A percentile compares a stretch with the other conserved stretches of the same genome.
Conservation (phyloP, 2,329 filamentous ascomycete species). For the Tolypocladium nubicola region DNA sequence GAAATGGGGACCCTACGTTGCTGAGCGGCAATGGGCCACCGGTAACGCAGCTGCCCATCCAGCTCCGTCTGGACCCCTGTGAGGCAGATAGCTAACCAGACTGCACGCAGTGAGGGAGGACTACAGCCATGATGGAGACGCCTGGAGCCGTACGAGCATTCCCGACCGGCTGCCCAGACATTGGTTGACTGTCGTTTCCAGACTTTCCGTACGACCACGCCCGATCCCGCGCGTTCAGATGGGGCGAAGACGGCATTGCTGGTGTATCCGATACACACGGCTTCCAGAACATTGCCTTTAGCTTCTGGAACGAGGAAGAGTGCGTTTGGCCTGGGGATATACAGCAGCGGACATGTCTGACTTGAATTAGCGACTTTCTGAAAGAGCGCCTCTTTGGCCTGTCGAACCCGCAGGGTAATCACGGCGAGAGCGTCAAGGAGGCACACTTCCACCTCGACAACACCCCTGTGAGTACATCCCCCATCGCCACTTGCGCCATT, state of each 20-base stretch:
- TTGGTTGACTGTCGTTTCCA: slow-evolving; percentile 24
- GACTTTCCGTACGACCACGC: slow-evolving; percentile 93
- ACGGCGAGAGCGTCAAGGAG: slow-evolving; percentile 95
- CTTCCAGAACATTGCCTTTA: slow-evolving; percentile 83
- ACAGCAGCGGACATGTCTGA: slow-evolving; percentile 9
- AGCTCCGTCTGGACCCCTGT: neutral
- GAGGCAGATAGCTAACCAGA: slow-evolving; percentile 12
- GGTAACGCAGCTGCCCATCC: slow-evolving; percentile 38
- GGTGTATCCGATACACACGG: slow-evolving; percentile 89
- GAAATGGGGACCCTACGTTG: slow-evolving; percentile 91
- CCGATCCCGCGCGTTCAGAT: slow-evolving; percentile 77
- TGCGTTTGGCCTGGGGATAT: slow-evolving; percentile 22
- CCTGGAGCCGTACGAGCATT: slow-evolving; percentile 74
- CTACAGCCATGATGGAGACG: slow-evolving; percentile 81
- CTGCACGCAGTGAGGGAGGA: slow-evolving; percentile 62
- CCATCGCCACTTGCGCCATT: neutral
- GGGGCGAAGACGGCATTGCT: slow-evolving; percentile 95
- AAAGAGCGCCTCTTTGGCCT: slow-evolving; percentile 93
- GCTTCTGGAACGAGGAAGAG: slow-evolving; percentile 98
- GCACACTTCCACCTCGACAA: slow-evolving; percentile 95
- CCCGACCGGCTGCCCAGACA: neutral
- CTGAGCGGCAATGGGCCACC: slow-evolving; percentile 92
- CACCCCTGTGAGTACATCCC: slow-evolving; percentile 50
- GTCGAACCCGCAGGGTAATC: slow-evolving; percentile 93
- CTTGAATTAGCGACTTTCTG: slow-evolving; percentile 59